Conservation (phyloP, 352 stramenopile genomes). For the Phytopythium boreale region DNA sequence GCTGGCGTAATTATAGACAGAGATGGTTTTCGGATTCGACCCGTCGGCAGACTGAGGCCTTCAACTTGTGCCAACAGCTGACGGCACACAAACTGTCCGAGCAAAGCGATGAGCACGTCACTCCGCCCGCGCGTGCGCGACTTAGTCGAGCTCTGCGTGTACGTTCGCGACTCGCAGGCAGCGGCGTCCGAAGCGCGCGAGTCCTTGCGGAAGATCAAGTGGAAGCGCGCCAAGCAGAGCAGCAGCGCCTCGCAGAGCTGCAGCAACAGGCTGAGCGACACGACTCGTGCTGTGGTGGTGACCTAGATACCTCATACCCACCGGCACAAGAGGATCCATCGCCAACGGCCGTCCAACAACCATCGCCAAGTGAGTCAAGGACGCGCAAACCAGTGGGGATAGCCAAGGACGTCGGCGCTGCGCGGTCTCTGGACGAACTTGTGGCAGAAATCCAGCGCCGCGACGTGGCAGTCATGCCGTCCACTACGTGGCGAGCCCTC, state of each 20-base stretch:
- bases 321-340: background rate
- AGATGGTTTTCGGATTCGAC: background rate
- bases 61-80: too few relatives aligned
- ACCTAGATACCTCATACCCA: background rate
- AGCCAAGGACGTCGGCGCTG: background rate
- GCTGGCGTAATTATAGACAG: background rate
- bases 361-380: background rate
- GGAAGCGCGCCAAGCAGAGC: slow-evolving; percentile 33
- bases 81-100: too few relatives aligned
- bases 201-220: slow-evolving; percentile 47
- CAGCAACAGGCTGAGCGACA: slow-evolving; percentile 7
- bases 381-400: background rate
- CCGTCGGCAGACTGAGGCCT: too few relatives aligned
- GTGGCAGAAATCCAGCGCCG: slow-evolving; percentile 26
- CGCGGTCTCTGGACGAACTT: slow-evolving; percentile 23
- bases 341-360: background rate
- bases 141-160: slow-evolving; percentile 41
- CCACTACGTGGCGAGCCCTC: slow-evolving; percentile 15
- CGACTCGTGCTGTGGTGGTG: background rate
- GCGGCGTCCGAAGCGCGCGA: slow-evolving; percentile 21
- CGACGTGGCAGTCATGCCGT: slow-evolving; percentile 21
- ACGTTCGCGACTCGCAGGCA: slow-evolving; percentile 22
- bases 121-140: slow-evolving; percentile 17
- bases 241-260: slow-evolving; percentile 15
- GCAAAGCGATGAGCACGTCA: background rate